A percentile compares a stretch with the other conserved stretches of the same genome.
Conservation (phyloP, 2,329 filamentous ascomycete species). For the Magnaporthiopsis rhizophila region DNA sequence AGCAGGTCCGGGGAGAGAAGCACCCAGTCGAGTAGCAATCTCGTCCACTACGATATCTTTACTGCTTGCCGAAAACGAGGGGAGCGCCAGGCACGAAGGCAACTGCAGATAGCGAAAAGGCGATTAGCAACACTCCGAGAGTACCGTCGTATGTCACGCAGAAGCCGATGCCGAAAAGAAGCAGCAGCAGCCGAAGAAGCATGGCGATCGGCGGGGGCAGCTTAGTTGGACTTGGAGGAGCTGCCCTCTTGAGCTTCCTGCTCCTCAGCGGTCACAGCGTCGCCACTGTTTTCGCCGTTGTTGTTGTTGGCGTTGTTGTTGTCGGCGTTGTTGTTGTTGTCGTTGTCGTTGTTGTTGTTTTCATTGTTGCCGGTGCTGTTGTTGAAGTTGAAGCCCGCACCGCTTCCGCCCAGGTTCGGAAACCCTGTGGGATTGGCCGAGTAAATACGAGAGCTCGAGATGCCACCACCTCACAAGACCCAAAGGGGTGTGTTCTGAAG, state of each 20-base stretch:
- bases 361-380: background rate
- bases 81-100: background rate
- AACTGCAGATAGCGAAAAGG: background rate
- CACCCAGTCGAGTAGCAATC: background rate
- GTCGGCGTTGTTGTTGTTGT: background rate
- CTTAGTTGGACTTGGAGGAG: background rate
- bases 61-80: conserved; percentile 11
- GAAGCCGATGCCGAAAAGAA: background rate
- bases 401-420: background rate
- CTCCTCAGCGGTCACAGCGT: background rate
- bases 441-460: background rate
- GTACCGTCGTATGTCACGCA: background rate
- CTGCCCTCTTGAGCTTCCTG: background rate
- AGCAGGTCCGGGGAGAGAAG: background rate
- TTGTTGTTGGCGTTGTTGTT: background rate
- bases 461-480: background rate
- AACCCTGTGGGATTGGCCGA: background rate
- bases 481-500: conserved; percentile 1
- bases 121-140: background rate
- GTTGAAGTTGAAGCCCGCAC: background rate
- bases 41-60: background rate
- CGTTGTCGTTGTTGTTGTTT: background rate
- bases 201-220: background rate
- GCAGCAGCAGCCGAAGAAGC: background rate
- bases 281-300: background rate